A percentile compares a stretch with the other conserved stretches of the same genome.
These are phyloP conservation scores for Calonectria naviculata DNA, from an alignment of 2,329 filamentous ascomycete species.

Conservation along the genomic window DNA sequence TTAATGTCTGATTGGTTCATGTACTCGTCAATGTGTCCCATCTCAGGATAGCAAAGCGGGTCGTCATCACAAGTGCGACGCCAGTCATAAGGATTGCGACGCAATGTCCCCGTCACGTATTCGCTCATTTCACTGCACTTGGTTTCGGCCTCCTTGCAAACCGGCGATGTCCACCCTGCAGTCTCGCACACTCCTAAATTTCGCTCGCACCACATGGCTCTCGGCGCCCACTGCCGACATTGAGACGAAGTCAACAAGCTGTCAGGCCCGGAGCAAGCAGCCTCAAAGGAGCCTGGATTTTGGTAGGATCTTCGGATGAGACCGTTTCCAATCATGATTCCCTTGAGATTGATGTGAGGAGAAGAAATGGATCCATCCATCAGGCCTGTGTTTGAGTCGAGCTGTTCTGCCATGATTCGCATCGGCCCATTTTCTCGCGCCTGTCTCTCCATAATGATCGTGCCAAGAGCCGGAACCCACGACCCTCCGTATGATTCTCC, in stretches of 20 bases:
- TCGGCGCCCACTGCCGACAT: not conserved
- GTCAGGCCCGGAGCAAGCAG: not conserved
- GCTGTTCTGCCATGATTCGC: not conserved
- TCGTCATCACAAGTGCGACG: not conserved
- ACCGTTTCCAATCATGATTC: constrained; percentile 7
- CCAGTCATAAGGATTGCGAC: not conserved
- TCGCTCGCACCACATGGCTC: not conserved
- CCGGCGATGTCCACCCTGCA: not conserved
- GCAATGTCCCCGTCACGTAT: not conserved
- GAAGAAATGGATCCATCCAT: not conserved
- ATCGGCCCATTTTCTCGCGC: not conserved
- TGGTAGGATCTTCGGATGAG: not conserved
- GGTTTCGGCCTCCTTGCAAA: not conserved
- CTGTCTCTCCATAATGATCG: not conserved
- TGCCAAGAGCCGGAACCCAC: not conserved
- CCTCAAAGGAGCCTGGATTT: not conserved
- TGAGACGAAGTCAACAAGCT: not conserved
- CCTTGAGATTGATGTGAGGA: not conserved
- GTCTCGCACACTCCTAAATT: not conserved
- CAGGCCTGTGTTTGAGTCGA: not conserved
- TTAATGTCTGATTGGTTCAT: not conserved
- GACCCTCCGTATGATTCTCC: constrained; percentile 2
- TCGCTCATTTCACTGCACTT: not conserved
- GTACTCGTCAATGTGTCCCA: not conserved
- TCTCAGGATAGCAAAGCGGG: not conserved